A percentile compares a stretch with the other conserved stretches of the same genome.
Evolutionary conservation across 1,284 basidiomycete species (phyloP).

Genomic region (Malassezia obtusa): DNA sequence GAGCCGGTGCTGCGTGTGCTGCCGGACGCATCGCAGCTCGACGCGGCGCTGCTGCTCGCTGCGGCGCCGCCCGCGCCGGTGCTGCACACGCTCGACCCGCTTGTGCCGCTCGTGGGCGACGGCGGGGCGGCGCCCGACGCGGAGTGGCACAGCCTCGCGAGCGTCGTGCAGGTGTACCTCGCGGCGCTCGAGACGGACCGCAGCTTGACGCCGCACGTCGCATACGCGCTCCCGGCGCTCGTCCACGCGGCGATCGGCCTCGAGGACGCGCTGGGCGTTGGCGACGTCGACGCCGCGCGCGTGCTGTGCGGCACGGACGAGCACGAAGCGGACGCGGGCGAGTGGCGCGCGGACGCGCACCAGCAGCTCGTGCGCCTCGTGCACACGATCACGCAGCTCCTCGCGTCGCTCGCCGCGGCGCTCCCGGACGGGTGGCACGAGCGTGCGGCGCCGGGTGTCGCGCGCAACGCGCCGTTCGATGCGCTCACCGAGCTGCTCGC

Average conservation of each 20-base stretch:
- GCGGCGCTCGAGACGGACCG: conserved; percentile 59
- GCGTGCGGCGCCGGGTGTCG: not conserved
- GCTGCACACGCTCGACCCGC: conserved; percentile 25
- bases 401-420: not conserved
- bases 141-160: conserved; percentile 54
- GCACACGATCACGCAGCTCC: conserved; percentile 3
- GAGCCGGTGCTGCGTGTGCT: not conserved
- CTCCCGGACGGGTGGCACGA: conserved; percentile 12
- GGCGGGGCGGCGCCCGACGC: not conserved
- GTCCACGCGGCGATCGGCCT: conserved; percentile 45
- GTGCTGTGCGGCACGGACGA: not conserved
- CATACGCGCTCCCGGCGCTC: conserved; percentile 48
- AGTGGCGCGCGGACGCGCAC: not conserved
- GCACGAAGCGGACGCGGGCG: not conserved
- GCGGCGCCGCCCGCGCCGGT: not conserved
- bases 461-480: not conserved
- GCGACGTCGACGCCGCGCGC: conserved; percentile 7
- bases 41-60: not conserved
- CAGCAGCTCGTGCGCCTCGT: conserved; percentile 6
- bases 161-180: conserved; percentile 58
- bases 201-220: conserved; percentile 52
- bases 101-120: conserved; percentile 49
- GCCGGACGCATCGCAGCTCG: not conserved
- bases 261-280: conserved; percentile 49
- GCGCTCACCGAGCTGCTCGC: not conserved